phyloP scores from a whole-genome alignment of 495 filamentous ascomycete species.

The Pyrenopolyporus hunteri region DNA sequence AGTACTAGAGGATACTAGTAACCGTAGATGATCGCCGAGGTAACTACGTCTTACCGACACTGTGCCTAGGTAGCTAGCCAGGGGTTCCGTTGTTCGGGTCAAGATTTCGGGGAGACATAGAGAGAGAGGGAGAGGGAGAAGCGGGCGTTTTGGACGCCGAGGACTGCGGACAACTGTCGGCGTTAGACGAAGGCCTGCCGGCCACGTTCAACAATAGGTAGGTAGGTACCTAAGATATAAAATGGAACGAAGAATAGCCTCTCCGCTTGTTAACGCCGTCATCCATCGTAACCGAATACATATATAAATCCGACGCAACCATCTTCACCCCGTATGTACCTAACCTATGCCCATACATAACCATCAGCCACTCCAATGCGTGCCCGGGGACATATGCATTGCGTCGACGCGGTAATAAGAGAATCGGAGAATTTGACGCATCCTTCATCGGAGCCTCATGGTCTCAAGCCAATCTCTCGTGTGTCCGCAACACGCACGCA shows the following conservation, averaged over 20 bases:
- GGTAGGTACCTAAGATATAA: no score
- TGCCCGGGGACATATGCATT: neutral
- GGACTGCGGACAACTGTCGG: neutral
- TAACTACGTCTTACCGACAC: constrained; percentile 19
- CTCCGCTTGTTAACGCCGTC: no score
- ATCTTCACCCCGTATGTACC: no score
- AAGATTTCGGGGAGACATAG: constrained; percentile 11
- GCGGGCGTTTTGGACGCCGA: constrained; percentile 1
- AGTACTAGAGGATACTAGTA: constrained; percentile 1
- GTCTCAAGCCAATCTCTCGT: neutral
- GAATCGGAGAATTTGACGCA: neutral
- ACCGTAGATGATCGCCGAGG: neutral
- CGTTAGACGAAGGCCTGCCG: constrained; percentile 14
- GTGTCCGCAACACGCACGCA: neutral
- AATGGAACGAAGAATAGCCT: no score
- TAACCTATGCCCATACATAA: no score
- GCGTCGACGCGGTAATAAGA: neutral
- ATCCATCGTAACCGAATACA: no score
- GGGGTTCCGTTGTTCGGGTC: constrained; percentile 8
- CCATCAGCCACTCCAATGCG: no score
- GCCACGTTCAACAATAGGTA: constrained; percentile 6
- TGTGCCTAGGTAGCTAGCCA: no score
- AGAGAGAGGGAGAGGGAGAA: constrained; percentile 4
- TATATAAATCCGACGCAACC: no score
- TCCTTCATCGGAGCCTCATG: neutral